Evolutionary conservation across 495 filamentous ascomycete genomes (phyloP), one percentile per base, ranked within the genome.

Genomic region (Xylaria scruposa): DNA sequence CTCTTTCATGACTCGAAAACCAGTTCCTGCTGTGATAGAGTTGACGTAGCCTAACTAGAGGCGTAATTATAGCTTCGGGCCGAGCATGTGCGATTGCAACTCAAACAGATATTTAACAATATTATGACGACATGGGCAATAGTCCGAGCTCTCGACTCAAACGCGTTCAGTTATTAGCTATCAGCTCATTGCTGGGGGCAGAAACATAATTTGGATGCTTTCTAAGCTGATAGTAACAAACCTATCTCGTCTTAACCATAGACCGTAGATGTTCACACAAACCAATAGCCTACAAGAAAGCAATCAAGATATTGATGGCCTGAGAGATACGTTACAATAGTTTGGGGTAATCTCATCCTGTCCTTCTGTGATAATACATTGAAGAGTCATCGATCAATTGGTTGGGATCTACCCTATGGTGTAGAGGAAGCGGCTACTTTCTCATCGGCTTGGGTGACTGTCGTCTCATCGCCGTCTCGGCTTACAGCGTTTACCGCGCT

Each of bases 361-460:
- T 31, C 8, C 12, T 44, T 63, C 9, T 15, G 3, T 70, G 19
- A 54, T 58, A 10, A 33, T 64, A 70, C 68, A 70, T 63, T 3
- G 47, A 13, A 44, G 40, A 60, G 51, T 13, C 36, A 21, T 21
- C 10, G 4, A 33, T 17, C 13, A 17, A 67, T n/a, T n/a, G 0
- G 6, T 21, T 42, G 31, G 4, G 6, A 12, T 0, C 19, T n/a
- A 17, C 10, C n/a, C 31, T 40, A 67, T 24, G 47, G 4, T 4
- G 42, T 40, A n/a, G 44, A 36, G 8, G 17, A 13, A 31, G 29
- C 15, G 17, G 21, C 33, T 15, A 10, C 3, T 63, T 54, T 19
- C 33, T 8, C 47, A 56, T 64, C 59, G 15, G 46, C 4, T 56
- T 64, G 24, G 56, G 42, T 24, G 5, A 17, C 29, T 40, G 68